Base-by-base conservation (phyloP, 495 filamentous ascomycete genomes). In the Podospora australis region DNA sequence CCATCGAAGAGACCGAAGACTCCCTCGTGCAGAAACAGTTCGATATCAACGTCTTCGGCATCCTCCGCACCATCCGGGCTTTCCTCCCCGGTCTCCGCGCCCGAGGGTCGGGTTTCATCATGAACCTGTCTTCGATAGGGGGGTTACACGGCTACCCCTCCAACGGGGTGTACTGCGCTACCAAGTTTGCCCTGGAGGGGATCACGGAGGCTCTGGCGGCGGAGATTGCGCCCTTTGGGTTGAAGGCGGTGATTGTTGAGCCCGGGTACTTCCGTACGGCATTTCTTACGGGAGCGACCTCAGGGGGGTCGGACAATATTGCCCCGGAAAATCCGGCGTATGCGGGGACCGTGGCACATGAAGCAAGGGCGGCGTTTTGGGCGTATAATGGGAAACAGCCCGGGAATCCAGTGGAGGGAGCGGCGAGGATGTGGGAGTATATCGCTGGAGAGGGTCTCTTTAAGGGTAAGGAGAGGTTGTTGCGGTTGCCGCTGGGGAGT, bases 61-160 rank as follows among this genome's bases (percentile, higher is more conserved):
- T 64, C 7, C 38, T 79, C 13, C 61, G 62, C 24, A 52, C 76
- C 1, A 66, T 67, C 28, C 66, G 70, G 17, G 73, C 77, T 1
- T 59, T 68, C 3, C 53, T 81, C 0, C 78, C 78, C 0, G 56
- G 58, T 20, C 64, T 81, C 60, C 70, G 78, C 29, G 43, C 50
- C 8, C 69, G 63, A 24, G 58, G 59, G 17, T 57, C 59, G 0
- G 78, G 78, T 4, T 60, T 66, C 2, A 64, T 80, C 41, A 51
- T 73, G 11, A 71, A 80, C 36, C 55, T 81, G 8, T 72, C 70
- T 2, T 74, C 68, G 6, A 70, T 80, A 23, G 73, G 72, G 2
- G 79, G 75, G 2, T 62, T 64, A 49, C 32, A 70, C 10, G 72
- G 65, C 8, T 66, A 70, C 20, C 66, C 72, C 0, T 65, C 64